Base-by-base conservation (phyloP, 2,329 filamentous ascomycete species). In the Penicillium capsulatum region DNA sequence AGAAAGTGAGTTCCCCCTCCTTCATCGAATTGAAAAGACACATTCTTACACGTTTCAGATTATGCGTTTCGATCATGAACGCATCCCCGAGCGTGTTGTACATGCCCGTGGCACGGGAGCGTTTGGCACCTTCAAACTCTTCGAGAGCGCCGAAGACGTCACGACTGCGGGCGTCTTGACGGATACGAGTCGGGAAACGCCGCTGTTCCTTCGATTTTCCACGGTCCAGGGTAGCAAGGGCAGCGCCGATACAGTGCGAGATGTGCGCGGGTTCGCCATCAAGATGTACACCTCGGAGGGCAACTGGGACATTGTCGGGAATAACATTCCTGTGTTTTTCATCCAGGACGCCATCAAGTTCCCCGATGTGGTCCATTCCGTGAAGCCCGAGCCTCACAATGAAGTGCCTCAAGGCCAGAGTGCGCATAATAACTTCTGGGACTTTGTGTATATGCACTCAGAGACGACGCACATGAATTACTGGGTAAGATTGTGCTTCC, bases 211-310 rank as follows among this genome's bases (percentile, higher is more conserved):
- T 11, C 80, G 86, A 0, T 90, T 92, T 62, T 91, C 85, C 0
- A 91, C 86, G 0, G 86, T 87, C 0, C 72, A 86, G 2, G 84
- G 84, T 5, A 86, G 80, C 57, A 75, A 81, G 22, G 86, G 86
- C 9, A 86, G 81, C 36, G 83, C 85, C 4, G 86, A 92, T 58
- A 90, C 84, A 0, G 86, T 89, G 1, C 78, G 86, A n/a, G 86
- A 92, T 69, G 83, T 89, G 2, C 79, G 85, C 26, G 86, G 86
- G 1, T 92, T 91, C 48, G 84, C 86, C 0, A 65, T 86, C 47
- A 87, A 86, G 63, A 80, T 86, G 55, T 89, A 89, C 58, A 89
- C 85, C 0, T 68, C 84, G 1, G 84, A 90, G 54, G 85, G 84
- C 3, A 88, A 86, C 51, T 86, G 81, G 79, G 63, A 67, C 47